Evolutionary conservation across 140 eudicot species (phyloP).

Genomic region (Oenanthe javanica): DNA sequence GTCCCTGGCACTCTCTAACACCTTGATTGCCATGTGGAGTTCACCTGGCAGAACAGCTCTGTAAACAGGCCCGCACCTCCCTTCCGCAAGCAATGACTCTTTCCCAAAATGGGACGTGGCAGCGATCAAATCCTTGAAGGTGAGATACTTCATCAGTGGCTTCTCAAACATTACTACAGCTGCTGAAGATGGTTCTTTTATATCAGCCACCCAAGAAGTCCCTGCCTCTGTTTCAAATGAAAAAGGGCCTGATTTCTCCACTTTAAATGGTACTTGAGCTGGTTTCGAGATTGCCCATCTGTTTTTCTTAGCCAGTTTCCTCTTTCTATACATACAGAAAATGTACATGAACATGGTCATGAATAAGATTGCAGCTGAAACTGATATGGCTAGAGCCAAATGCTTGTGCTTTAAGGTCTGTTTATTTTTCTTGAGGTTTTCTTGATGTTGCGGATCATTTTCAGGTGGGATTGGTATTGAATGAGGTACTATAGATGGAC

Average conservation of each 20-base stretch:
- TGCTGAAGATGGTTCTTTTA: conserved; percentile 74
- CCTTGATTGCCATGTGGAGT: conserved; percentile 97
- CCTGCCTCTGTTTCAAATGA: conserved; percentile 91
- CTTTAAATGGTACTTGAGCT: conserved; percentile 50
- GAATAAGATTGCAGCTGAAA: conserved; percentile 26
- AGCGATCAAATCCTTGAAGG: conserved; percentile 66
- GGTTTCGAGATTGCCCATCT: conserved; percentile 94
- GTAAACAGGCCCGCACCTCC: conserved; percentile 91
- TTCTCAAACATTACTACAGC: conserved; percentile 92
- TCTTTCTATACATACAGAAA: conserved; percentile 34
- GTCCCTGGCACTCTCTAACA: conserved; percentile 62
- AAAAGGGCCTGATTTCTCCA: conserved; percentile 89
- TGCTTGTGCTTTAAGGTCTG: conserved; percentile 24
- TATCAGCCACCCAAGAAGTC: conserved; percentile 85
- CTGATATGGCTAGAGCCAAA: conserved; percentile 27
- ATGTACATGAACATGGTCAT: conserved; percentile 14
- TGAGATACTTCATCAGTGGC: conserved; percentile 75
- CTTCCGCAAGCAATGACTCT: conserved; percentile 81
- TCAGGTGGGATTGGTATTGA: conserved; percentile 24
- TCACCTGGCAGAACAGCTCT: conserved; percentile 95
- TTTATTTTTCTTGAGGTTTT: conserved; percentile 14
- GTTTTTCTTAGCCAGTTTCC: conserved; percentile 38
- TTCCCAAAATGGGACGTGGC: conserved; percentile 95
- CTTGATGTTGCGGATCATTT: conserved; percentile 19
- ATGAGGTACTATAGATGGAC: conserved; percentile 20